Evolutionary conservation across 2,329 filamentous ascomycete genomes (phyloP), one percentile per base, ranked within the genome.

Genomic region (Chaetomium strumarium): DNA sequence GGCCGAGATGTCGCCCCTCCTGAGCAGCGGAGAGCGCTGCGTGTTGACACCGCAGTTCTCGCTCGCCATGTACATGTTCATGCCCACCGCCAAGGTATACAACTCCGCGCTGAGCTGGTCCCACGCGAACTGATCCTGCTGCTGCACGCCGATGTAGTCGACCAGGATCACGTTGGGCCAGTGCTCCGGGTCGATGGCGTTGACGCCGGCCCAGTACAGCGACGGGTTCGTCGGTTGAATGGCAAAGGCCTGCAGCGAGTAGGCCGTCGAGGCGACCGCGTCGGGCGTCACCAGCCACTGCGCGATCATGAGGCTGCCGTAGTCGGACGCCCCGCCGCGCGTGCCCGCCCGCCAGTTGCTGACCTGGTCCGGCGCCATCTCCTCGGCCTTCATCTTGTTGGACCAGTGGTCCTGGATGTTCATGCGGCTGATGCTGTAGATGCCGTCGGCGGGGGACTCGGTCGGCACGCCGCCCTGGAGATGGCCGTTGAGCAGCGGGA

Each of bases 201-300:
- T 55, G 29, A 59, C 58, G 9, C 66, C 65, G 49, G 63, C 62
- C 62, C 62, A 67, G 58, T 70, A 70, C n/a, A 70, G 55, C 4
- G 67, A 55, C 5, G 67, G 67, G 50, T 69, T 69, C 14, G 65
- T 66, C 11, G 63, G 61, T 17, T 66, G 51, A 4, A 67, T 58
- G n/a, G 64, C 67, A 33, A 67, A 62, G 20, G 53, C 53, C 52
- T 70, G 60, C 16, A 65, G 54, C 11, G 51, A 30, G 19, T 56
- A 52, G 0, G 60, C 50, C 4, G 66, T 66, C 24, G 64, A 61
- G 8, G 60, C 62, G 29, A 66, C 14, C 12, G 60, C 46, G 48
- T 62, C 56, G 3, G 59, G 65, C 20, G 60, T 67, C 42, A 64
- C 58, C 43, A 68, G 57, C 66, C 65, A 69, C 58, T 69, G 66